Percentiles rank a stretch among this genome's conserved stretches.
Evolutionary conservation across 371 early-diverging fungal species (phyloP).

Genomic region (Mortierella sp.): DNA sequence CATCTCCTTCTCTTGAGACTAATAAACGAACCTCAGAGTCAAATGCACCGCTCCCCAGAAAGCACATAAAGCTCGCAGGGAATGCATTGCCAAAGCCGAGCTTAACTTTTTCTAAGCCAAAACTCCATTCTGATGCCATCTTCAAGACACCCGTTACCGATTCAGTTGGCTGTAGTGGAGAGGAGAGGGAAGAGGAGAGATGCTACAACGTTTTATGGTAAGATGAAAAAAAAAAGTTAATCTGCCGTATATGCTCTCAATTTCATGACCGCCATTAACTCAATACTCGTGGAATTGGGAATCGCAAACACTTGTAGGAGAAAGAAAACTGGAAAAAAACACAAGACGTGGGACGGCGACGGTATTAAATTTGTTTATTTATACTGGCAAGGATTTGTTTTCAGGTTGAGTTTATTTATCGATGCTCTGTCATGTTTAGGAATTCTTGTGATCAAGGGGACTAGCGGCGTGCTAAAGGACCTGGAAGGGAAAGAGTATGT

Average conservation of each 20-base stretch:
- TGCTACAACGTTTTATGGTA: constrained; percentile 49
- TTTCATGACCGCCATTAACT: too few relatives aligned
- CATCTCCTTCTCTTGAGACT: neutral
- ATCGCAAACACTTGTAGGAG: too few relatives aligned
- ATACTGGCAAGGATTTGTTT: neutral
- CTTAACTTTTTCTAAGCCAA: neutral
- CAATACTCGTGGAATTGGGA: too few relatives aligned
- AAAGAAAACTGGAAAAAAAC: constrained; percentile 58
- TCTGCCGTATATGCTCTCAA: neutral
- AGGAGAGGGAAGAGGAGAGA: constrained; percentile 8
- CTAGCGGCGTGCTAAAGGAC: constrained; percentile 31
- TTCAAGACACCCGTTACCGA: neutral
- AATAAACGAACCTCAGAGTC: neutral
- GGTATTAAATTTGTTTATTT: constrained; percentile 33
- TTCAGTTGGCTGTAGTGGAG: neutral
- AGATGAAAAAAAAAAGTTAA: neutral
- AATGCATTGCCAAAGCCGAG: neutral
- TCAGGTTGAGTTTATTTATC: too few relatives aligned
- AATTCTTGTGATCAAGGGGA: constrained; percentile 46
- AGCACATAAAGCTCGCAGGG: constrained; percentile 1
- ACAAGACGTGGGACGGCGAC: constrained; percentile 70
- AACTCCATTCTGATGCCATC: neutral
- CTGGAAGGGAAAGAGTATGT: constrained; percentile 61
- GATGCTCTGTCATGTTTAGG: constrained; percentile 14
- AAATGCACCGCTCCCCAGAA: neutral